These are phyloP conservation scores for Rhizopus delemar DNA, from an alignment of 371 early-diverging fungal genomes.

Conservation along the genomic window DNA sequence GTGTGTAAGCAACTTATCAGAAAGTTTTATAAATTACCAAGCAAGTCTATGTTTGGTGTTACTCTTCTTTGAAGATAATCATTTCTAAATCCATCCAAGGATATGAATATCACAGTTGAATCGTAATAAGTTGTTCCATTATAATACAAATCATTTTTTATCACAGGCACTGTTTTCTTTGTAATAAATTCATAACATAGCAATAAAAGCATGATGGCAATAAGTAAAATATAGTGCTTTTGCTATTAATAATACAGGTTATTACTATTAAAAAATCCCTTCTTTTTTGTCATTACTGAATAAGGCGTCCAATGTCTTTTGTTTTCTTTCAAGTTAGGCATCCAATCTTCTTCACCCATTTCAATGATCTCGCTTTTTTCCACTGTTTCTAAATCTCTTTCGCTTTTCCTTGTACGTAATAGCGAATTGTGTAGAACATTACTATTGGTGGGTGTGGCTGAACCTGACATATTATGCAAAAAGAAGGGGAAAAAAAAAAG, in stretches of 20 bases:
- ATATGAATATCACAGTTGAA: constrained; percentile 77
- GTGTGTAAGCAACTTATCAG: background rate
- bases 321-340: background rate
- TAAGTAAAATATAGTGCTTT: background rate
- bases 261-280: too few relatives aligned
- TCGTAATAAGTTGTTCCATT: constrained; percentile 73
- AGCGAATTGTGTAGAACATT: background rate
- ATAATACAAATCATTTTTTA: constrained; percentile 21
- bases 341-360: constrained; percentile 4
- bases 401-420: constrained; percentile 1
- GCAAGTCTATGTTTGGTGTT: constrained; percentile 64
- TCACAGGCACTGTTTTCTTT: background rate
- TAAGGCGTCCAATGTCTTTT: background rate
- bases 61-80: constrained; percentile 76
- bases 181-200: background rate
- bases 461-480: background rate
- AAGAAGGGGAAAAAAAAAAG: background rate
- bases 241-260: too few relatives aligned
- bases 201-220: background rate
- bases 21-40: constrained; percentile 44
- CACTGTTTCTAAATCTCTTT: background rate
- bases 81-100: constrained; percentile 85
- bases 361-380: constrained; percentile 1
- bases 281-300: background rate
- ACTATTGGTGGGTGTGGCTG: background rate